Base-by-base conservation (phyloP, 257 asterid genomes). In the Ilex asprella region DNA sequence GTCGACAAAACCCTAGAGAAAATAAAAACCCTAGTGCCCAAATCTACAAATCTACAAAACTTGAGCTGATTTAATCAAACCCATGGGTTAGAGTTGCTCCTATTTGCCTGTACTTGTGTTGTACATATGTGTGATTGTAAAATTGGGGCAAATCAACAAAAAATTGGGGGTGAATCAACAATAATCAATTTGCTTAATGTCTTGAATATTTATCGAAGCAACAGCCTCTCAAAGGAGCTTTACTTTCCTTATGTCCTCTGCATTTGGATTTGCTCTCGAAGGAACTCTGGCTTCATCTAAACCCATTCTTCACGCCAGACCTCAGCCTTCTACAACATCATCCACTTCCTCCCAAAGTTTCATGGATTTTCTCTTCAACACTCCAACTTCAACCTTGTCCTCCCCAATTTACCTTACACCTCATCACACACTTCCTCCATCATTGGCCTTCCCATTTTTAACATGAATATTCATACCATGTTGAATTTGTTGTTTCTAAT, bases 231-330 rank as follows among this genome's bases (percentile, higher is more conserved):
- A 59, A 7, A 81, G 79, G 62, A 81, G 75, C 51, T 78, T 77
- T 0, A 82, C 85, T 64, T 72, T 78, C 63, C 65, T 70, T 35
- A 66, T 49, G 68, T 76, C 84, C 63, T 68, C 85, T 10, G 50
- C 56, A 47, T 79, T 79, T 0, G 64, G 73, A 1, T 66, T 13
- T 4, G 56, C 7, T 7, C 68, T 85, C 93, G 1, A 82, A n/a
- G n/a, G n/a, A n/a, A n/a, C n/a, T n/a, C 74, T 30, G 82, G 59
- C 67, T 85, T 85, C 93, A 85, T 82, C 52, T 82, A 89, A 54
- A 85, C 85, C 0, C 93, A 80, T 61, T 85, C 93, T 62, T 85
- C 93, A 0, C 93, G 85, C 93, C 93, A 85, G 64, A 85, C 87
- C 77, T 85, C 93, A 5, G 86, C 93, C 87, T 82, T 76, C 67